Percentiles rank a stretch among this genome's conserved stretches.
Evolutionary conservation across 1,284 basidiomycete genomes (phyloP).

Genomic region (Coniferiporia sulphurascens): DNA sequence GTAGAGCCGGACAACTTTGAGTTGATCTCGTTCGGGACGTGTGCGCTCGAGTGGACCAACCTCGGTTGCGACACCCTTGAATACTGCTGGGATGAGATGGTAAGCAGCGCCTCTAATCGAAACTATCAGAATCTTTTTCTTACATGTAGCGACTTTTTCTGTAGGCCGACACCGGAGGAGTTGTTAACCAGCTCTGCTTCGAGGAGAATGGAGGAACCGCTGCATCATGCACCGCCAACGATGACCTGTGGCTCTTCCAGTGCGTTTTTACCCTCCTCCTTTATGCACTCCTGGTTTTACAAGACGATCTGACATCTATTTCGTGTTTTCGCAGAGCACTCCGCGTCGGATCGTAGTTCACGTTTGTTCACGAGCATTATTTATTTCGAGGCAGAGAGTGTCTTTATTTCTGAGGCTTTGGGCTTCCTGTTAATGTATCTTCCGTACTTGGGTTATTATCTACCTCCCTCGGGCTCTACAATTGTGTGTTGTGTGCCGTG

Average conservation of each 20-base stretch:
- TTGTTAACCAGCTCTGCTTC: slow-evolving; percentile 15
- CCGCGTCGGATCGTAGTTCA: slow-evolving; percentile 3
- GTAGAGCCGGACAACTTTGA: slow-evolving; percentile 24
- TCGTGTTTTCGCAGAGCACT: not conserved
- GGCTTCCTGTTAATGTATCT: too few relatives aligned
- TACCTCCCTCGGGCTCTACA: too few relatives aligned
- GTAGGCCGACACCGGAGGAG: slow-evolving; percentile 10
- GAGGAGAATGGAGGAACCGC: slow-evolving; percentile 13
- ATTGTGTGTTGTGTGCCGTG: too few relatives aligned
- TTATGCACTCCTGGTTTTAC: not conserved
- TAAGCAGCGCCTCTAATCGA: not conserved
- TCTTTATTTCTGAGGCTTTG: too few relatives aligned
- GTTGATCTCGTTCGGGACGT: slow-evolving; percentile 27
- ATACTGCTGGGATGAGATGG: slow-evolving; percentile 26
- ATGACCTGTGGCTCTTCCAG: slow-evolving; percentile 13
- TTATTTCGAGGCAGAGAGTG: too few relatives aligned
- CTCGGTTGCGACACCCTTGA: slow-evolving; percentile 21
- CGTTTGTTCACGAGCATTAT: not conserved
- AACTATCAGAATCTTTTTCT: too few relatives aligned
- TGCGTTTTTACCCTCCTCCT: not conserved
- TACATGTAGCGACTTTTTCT: not conserved
- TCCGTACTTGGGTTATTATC: too few relatives aligned
- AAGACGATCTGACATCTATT: not conserved
- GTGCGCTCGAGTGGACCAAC: slow-evolving; percentile 28
- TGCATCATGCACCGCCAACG: slow-evolving; percentile 5